Base-by-base conservation (phyloP, 2,329 filamentous ascomycete genomes). In the Fusarium veterinarium region DNA sequence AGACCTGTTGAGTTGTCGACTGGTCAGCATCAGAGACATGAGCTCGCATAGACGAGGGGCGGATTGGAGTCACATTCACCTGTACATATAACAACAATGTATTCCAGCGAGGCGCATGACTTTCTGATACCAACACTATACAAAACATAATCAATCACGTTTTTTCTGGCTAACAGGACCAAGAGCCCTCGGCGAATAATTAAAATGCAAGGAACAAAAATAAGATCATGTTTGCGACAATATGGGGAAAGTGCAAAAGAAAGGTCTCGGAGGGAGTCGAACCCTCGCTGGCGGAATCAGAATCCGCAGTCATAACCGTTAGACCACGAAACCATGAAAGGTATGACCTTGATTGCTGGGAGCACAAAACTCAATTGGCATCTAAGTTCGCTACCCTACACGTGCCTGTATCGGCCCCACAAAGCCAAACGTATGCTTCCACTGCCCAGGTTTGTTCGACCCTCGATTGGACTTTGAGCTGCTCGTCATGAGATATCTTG, bases 271-370 rank as follows among this genome's bases (percentile, higher is more conserved):
- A 53, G 49, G 49, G 49, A 53, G 49, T 53, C 49, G 49, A 53
- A 53, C 49, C 49, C 49, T 53, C 49, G 49, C 49, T 53, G 49
- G 49, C 49, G 35, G 49, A 53, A 53, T 53, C 49, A 53, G 49
- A 53, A 53, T 53, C 35, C 49, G 49, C 49, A 53, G 49, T 53
- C 49, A 53, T 53, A 53, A 53, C 49, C 49, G 49, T 53, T 53
- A 53, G 49, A 53, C 49, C 49, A 53, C 49, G 49, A 53, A 53
- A 53, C 49, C 49, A n/a, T 41, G 12, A 41, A 17, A 41, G 49
- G 49, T 53, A 41, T 6, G 49, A 53, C 49, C 35, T 41, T n/a
- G 13, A 41, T 30, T 53, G 5, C 23, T 41, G 35, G 3, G 1
- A n/a, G 14, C 25, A 0, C 13, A 3, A 13, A n/a, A n/a, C 14